Conservation (phyloP, 1,139 yeast species). For the Kodamaea alishanica region DNA sequence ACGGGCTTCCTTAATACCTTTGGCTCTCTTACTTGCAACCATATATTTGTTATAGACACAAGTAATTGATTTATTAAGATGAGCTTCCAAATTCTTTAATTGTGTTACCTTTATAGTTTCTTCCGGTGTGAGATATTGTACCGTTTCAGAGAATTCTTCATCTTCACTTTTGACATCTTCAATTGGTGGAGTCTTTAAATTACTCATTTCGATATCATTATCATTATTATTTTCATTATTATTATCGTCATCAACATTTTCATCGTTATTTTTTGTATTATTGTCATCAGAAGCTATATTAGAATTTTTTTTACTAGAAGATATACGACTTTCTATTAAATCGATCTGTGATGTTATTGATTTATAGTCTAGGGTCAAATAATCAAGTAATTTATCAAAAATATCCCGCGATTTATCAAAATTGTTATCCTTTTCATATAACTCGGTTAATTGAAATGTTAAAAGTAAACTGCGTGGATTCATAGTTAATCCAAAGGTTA, state of each 20-base stretch:
- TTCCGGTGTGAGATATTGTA: constrained; percentile 22
- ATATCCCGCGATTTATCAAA: constrained; percentile 49
- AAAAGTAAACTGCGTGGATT: constrained; percentile 73
- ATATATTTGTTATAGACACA: constrained; percentile 53
- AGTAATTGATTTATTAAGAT: constrained; percentile 40
- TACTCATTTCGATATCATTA: constrained; percentile 15
- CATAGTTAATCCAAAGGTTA: constrained; percentile 55
- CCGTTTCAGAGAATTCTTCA: constrained; percentile 8
- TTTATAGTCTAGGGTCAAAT: constrained; percentile 34
- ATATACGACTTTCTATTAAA: constrained; percentile 18
- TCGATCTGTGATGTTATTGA: constrained; percentile 22
- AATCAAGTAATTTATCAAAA: constrained; percentile 48
- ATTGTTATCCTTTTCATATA: constrained; percentile 58
- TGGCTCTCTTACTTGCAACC: constrained; percentile 58
- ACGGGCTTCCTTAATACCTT: constrained; percentile 72
- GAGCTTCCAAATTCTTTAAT: constrained; percentile 18
- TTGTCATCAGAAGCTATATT: constrained; percentile 12
- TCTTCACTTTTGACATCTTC: constrained; percentile 16
- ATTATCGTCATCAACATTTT: constrained; percentile 2
- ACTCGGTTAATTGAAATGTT: constrained; percentile 65
- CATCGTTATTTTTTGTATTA: constrained; percentile 7
- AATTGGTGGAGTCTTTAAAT: constrained; percentile 4
- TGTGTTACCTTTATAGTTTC: constrained; percentile 27
- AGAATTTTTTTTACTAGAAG: constrained; percentile 7
- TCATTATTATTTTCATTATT: constrained; percentile 12